Percentiles rank a stretch among this genome's conserved stretches.
Evolutionary conservation across 495 filamentous ascomycete species (phyloP).

Genomic region (Hyphodiscus hymeniophilus): DNA sequence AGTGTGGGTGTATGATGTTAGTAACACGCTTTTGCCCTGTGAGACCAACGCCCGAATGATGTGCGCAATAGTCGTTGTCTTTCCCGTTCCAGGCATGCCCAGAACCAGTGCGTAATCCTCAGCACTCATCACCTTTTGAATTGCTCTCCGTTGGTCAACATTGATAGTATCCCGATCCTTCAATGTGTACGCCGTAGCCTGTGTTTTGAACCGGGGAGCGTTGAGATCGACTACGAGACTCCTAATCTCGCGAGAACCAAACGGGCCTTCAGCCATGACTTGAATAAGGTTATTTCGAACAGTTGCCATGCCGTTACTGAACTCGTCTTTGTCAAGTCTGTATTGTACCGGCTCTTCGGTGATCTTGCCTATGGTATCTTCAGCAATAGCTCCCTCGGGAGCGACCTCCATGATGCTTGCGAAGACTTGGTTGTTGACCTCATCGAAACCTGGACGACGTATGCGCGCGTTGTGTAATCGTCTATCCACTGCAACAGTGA

Average conservation of each 20-base stretch:
- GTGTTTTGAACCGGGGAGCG: conserved; percentile 63
- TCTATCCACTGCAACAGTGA: conserved; percentile 84
- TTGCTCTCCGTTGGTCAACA: conserved; percentile 74
- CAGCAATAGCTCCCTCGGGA: conserved; percentile 35
- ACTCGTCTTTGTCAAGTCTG: conserved; percentile 93
- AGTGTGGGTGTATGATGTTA: conserved; percentile 94
- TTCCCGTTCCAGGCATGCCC: conserved; percentile 96
- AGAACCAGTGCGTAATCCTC: conserved; percentile 90
- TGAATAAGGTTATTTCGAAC: conserved; percentile 89
- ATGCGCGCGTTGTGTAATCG: conserved; percentile 77
- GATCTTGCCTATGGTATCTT: conserved; percentile 38
- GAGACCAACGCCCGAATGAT: conserved; percentile 87
- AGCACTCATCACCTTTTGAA: conserved; percentile 91
- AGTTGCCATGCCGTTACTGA: conserved; percentile 93
- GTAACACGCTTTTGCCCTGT: conserved; percentile 83
- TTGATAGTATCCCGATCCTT: conserved; percentile 58
- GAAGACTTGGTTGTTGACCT: conserved; percentile 71
- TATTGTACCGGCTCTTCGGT: conserved; percentile 56
- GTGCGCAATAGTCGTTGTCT: conserved; percentile 95
- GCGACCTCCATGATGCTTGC: conserved; percentile 83
- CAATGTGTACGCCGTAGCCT: conserved; percentile 50
- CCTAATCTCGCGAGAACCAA: conserved; percentile 65
- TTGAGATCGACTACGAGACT: conserved; percentile 66
- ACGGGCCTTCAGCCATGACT: conserved; percentile 74
- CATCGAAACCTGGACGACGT: conserved; percentile 65